Base-by-base conservation (phyloP, 495 filamentous ascomycete species). In the Margaritispora aquatica region DNA sequence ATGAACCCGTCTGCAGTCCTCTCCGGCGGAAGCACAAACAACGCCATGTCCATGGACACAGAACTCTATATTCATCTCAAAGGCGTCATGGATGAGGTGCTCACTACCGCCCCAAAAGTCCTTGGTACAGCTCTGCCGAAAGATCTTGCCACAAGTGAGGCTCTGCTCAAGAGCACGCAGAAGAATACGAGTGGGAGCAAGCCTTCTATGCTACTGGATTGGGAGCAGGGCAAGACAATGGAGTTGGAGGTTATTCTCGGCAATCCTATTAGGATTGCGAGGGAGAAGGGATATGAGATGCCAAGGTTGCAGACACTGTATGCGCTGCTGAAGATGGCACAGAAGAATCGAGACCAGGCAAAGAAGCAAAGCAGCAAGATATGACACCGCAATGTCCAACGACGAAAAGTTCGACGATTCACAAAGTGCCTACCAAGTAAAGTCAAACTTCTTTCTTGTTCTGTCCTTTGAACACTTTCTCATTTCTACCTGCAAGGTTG, bases 1-100 rank as follows among this genome's bases (percentile, higher is more conserved):
- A 83, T 85, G 73, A 87, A 87, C 69, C 80, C 83, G 2, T 82
- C 79, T 5, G 77, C 83, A 2, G 79, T 87, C 13, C 70, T 87
- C 1, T 75, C 74, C 0, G 81, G 79, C 20, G 81, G 82, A 0
- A 63, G 71, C 2, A 76, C 79, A 27, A 85, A 85, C 65, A 75
- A 78, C 19, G 75, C 76, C 27, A 80, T 80, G 78, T 71, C 76
- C 3, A 64, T 66, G 1, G 81, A 85, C 57, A 55, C 70, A 0
- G 81, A 84, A 64, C 68, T 82, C 36, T 66, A 76, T 9, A 34
- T 47, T 11, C 77, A 80, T 55, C 58, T 84, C 23, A 67, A 69
- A 13, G 80, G 73, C 1, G 73, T 82, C 0, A 85, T 86, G 82
- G 63, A 75, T 21, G 82, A 85, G 69, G 80, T 85, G 38, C 73